Percentiles rank a stretch among this genome's conserved stretches.
These are phyloP conservation scores for Pseudocercospora macadamiae DNA, from an alignment of 2,329 filamentous ascomycete species.

Conservation along the genomic window DNA sequence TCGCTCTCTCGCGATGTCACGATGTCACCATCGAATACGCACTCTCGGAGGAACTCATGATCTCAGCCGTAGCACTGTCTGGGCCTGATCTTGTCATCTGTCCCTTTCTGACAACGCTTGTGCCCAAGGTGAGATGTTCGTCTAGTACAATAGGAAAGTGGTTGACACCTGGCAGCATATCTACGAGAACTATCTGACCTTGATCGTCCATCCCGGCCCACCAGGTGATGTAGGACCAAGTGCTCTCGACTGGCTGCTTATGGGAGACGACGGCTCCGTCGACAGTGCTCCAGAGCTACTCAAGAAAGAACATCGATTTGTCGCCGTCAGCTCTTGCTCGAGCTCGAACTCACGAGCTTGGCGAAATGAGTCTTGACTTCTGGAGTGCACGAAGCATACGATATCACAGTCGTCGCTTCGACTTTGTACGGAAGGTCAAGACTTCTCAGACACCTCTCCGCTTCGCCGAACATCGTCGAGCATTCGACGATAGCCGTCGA, in stretches of 20 bases:
- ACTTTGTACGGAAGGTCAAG: constrained; percentile 48
- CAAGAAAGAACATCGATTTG: constrained; percentile 37
- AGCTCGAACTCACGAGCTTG: constrained; percentile 43
- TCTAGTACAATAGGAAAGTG: neutral
- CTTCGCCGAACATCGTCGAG: constrained; percentile 45
- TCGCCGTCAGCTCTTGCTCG: constrained; percentile 38
- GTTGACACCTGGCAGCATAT: constrained; percentile 28
- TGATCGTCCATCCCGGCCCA: constrained; percentile 48
- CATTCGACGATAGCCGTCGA: constrained; percentile 7
- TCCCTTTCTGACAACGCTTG: constrained; percentile 46
- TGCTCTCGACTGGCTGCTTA: constrained; percentile 48
- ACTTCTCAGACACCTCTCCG: constrained; percentile 43
- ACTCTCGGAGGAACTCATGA: constrained; percentile 38
- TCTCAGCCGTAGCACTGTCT: constrained; percentile 43
- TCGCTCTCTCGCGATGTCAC: constrained; percentile 42
- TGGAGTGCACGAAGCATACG: constrained; percentile 43
- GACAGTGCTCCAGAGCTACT: constrained; percentile 38
- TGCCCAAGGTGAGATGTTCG: constrained; percentile 36
- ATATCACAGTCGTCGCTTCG: constrained; percentile 44
- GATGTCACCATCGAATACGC: constrained; percentile 47
- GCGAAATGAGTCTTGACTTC: constrained; percentile 49
- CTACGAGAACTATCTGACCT: constrained; percentile 43
- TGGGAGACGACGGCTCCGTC: constrained; percentile 47
- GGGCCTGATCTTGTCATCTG: constrained; percentile 48
- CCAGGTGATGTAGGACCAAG: constrained; percentile 49